Evolutionary conservation across 257 asterid genomes (phyloP), one percentile per base, ranked within the genome.

Genomic region (Agastache rugosa): DNA sequence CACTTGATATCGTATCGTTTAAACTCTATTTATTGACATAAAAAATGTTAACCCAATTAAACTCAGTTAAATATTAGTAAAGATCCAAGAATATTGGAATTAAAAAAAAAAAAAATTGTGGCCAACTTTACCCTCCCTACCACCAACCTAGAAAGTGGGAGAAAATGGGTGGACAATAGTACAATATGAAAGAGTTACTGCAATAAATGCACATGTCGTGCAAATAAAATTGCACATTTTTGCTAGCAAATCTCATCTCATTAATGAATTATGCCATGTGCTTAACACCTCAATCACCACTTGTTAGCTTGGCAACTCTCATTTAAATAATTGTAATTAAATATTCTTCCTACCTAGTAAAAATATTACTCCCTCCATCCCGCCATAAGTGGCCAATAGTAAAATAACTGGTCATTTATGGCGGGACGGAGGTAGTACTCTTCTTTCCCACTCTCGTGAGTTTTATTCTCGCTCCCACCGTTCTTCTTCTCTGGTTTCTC

Each of bases 251-350:
- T 77, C 29, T 71, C 75, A 39, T 77, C 29, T 71, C 75, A 77
- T 85, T 78, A 53, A 76, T 78, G 79, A 51, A 76, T 76, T 79
- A 78, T 39, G 76, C 83, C 87, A 85, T 74, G 85, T 85, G 89
- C 81, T 73, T 78, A 75, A 78, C 78, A 78, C 82, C 84, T 78
- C 76, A 69, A 67, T 27, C 20, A 3, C 72, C 82, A 69, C 75
- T 69, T 59, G 7, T 51, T 63, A 27, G 34, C 42, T 58, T 11
- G 42, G 22, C 51, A 65, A 71, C 41, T 64, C 47, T 19, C 54
- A 35, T 60, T 67, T 69, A 27, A 56, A 23, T 48, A 56, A 31
- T 31, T 25, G 41, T 54, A 19, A 8, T 42, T 35, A 5, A 34
- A 35, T 16, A 34, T 56, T 11, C 6, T 11, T 23, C 5, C 5